Base-by-base conservation (phyloP, 1,284 basidiomycete species). In the Entoloma clypeatum region DNA sequence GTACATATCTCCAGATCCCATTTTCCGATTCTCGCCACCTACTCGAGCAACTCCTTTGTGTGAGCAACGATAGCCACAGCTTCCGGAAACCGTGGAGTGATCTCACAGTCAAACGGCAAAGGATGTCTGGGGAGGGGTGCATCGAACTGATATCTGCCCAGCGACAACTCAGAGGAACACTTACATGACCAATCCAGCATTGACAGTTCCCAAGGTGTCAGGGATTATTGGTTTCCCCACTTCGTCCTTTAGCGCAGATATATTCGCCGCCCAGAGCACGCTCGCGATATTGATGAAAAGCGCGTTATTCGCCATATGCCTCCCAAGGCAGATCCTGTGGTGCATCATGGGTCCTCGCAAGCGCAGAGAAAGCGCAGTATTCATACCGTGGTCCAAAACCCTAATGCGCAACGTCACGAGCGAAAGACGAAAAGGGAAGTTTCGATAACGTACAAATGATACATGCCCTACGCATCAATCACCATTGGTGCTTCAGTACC, bases 271-370 rank as follows among this genome's bases (percentile, higher is more conserved):
- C 48, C 45, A 50, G 24, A 41, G 34, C 43, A 62, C 41, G 24
- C 47, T 41, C 9, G 51, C 43, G 27, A 48, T 44, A 18, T 44
- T 33, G 7, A 51, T 43, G 39, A 48, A 48, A 4, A 51, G 25
- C 3, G 37, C 37, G 31, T 48, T 46, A 21, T 47, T 45, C 7
- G 49, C 47, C 23, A 53, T 26, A 25, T 48, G 44, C 8, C 49
- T 39, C 7, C 51, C 51, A 22, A 47, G 42, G 28, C 51, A 53
- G 16, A 50, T 49, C 11, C 50, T 49, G n/a, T n/a, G n/a, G n/a
- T n/a, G n/a, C n/a, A n/a, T n/a, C n/a, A n/a, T n/a, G n/a, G n/a
- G n/a, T n/a, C n/a, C n/a, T n/a, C n/a, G n/a, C n/a, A n/a, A n/a
- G n/a, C n/a, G n/a, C n/a, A n/a, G n/a, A n/a, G n/a, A n/a, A n/a